Conservation (phyloP, 2,329 filamentous ascomycete species). For the Grosmannia clavigera region DNA sequence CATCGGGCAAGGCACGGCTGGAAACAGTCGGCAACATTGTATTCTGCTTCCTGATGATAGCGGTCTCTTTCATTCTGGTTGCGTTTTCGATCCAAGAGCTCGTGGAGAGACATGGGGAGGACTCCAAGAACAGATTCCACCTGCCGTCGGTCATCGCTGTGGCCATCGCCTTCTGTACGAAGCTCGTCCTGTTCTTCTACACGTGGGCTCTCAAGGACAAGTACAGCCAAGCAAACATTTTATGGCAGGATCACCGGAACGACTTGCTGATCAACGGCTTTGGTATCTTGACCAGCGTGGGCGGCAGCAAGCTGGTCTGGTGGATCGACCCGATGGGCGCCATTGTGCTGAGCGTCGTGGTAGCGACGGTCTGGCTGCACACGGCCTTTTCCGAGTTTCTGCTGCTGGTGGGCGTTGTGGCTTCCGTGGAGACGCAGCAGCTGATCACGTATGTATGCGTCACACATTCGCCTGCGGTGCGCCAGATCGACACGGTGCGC, state of each 20-base stretch:
- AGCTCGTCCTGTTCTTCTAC: conserved; percentile 74
- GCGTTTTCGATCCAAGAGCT: conserved; percentile 73
- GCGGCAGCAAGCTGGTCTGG: conserved; percentile 78
- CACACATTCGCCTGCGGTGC: conserved; percentile 73
- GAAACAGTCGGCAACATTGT: conserved; percentile 93
- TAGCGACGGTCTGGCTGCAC: conserved; percentile 67
- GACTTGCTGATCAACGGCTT: conserved; percentile 95
- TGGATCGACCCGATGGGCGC: conserved; percentile 93
- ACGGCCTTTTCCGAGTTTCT: conserved; percentile 86
- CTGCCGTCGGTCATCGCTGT: conserved; percentile 79
- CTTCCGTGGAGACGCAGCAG: conserved; percentile 75
- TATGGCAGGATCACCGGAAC: conserved; percentile 96
- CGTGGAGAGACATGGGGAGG: conserved; percentile 28
- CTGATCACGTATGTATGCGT: conserved; percentile 94
- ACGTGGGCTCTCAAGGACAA: conserved; percentile 85
- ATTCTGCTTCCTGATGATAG: conserved; percentile 92
- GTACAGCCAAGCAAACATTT: conserved; percentile 80
- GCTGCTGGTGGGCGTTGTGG: conserved; percentile 78
- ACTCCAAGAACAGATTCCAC: conserved; percentile 54
- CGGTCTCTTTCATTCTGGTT: conserved; percentile 85
- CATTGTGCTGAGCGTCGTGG: conserved; percentile 66
- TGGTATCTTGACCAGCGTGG: conserved; percentile 82
- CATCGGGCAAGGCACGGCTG: conserved; percentile 83
- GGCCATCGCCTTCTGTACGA: conserved; percentile 70
- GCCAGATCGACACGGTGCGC: conserved; percentile 85